Percentiles rank a stretch among this genome's conserved stretches.
These are phyloP conservation scores for Takashimella koratensis DNA, from an alignment of 1,284 basidiomycete species.

Conservation along the genomic window DNA sequence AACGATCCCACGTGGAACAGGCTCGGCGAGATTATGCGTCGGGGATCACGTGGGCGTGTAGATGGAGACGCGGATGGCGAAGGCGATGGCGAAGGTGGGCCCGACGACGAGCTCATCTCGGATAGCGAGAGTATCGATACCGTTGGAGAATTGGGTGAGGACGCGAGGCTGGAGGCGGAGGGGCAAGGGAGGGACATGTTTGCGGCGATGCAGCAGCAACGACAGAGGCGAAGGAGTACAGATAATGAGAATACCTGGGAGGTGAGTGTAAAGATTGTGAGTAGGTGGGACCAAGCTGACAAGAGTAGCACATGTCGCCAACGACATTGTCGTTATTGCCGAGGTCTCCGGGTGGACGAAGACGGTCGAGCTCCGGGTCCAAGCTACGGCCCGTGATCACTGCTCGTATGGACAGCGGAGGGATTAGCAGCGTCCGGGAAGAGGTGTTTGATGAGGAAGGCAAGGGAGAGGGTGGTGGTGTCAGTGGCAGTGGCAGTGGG, in stretches of 20 bases:
- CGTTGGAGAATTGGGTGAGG: conserved; percentile 79
- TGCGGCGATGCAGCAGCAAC: conserved; percentile 51
- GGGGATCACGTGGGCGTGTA: not conserved
- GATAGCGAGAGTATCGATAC: conserved; percentile 84
- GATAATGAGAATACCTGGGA: conserved; percentile 82
- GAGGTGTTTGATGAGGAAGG: not conserved
- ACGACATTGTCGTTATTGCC: conserved; percentile 86
- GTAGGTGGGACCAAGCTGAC: conserved; percentile 16
- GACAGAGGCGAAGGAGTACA: conserved; percentile 20
- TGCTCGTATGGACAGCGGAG: not conserved
- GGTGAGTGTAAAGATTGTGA: conserved; percentile 54
- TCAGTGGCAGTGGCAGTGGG: not conserved
- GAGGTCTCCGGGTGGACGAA: conserved; percentile 71
- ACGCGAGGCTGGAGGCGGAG: conserved; percentile 53
- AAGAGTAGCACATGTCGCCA: conserved; percentile 78
- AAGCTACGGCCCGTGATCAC: conserved; percentile 71
- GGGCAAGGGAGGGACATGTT: conserved; percentile 58
- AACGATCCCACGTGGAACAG: conserved; percentile 42
- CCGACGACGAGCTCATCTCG: conserved; percentile 60
- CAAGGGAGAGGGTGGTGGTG: conserved; percentile 58
- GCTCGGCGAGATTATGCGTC: conserved; percentile 40
- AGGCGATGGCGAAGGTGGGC: conserved; percentile 8
- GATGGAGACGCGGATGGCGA: conserved; percentile 19
- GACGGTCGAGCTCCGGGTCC: conserved; percentile 65
- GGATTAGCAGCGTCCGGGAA: not conserved